Evolutionary conservation across 176 grass and related monocot genomes (phyloP).

Genomic region (Triticum monococcum): DNA sequence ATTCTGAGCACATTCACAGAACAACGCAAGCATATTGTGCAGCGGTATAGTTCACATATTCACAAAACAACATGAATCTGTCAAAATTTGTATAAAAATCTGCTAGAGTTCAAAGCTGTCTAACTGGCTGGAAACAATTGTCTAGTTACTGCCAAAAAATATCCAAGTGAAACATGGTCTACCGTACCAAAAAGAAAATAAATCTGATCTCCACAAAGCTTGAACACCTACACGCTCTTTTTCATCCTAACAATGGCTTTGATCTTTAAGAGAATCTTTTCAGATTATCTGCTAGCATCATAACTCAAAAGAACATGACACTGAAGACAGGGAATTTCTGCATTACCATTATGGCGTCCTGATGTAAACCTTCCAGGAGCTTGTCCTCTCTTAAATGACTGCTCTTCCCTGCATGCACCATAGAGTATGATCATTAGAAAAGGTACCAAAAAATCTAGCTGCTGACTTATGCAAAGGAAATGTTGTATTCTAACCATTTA

Average conservation of each 20-base stretch:
- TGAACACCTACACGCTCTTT: background rate
- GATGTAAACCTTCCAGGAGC: slow-evolving; percentile 20
- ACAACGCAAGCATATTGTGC: background rate
- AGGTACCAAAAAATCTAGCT: background rate
- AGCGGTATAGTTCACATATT: background rate
- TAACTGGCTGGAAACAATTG: background rate
- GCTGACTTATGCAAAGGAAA: background rate
- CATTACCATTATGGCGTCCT: slow-evolving; percentile 26
- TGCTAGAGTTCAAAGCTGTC: background rate
- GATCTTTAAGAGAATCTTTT: background rate
- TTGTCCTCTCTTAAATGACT: slow-evolving; percentile 33
- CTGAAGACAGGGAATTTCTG: background rate
- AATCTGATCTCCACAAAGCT: background rate
- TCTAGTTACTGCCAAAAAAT: background rate
- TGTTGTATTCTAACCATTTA: slow-evolving; percentile 33
- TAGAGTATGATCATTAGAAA: slow-evolving; percentile 2
- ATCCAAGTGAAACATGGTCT: background rate
- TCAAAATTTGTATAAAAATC: background rate
- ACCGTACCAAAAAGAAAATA: background rate
- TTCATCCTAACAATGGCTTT: background rate
- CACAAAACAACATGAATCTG: background rate
- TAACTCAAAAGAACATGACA: background rate
- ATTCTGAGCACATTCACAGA: background rate
- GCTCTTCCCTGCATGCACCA: slow-evolving; percentile 34
- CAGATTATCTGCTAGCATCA: background rate